These are phyloP conservation scores for Leccinum rimulosum DNA, from an alignment of 768 basidiomycete species.

Conservation along the genomic window DNA sequence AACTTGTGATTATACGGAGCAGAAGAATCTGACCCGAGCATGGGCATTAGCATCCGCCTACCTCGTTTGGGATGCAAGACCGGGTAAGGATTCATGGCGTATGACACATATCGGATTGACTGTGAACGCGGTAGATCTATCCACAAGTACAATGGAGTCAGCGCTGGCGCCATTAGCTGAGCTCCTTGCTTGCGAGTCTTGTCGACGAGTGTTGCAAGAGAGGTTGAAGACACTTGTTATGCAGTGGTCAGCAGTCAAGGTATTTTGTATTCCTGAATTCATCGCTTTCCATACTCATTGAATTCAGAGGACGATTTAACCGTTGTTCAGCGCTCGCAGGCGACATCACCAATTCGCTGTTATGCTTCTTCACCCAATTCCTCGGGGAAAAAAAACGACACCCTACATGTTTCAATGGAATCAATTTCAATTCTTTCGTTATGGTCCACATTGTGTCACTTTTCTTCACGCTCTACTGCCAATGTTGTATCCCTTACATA, in stretches of 20 bases:
- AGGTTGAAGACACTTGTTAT: conserved; percentile 65
- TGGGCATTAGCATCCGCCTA: conserved; percentile 84
- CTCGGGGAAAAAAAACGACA: background rate
- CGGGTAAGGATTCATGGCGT: conserved; percentile 47
- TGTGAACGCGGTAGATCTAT: conserved; percentile 52
- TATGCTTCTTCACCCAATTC: conserved; percentile 5
- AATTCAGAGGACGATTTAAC: conserved; percentile 55
- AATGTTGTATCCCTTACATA: background rate
- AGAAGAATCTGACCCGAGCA: conserved; percentile 75
- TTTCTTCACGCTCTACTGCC: background rate
- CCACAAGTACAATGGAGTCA: conserved; percentile 67
- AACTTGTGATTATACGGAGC: conserved; percentile 67
- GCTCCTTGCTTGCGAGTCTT: conserved; percentile 68
- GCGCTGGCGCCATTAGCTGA: conserved; percentile 69
- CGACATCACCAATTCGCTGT: background rate
- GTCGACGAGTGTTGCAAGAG: conserved; percentile 57
- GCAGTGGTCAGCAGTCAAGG: conserved; percentile 82
- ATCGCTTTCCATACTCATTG: conserved; percentile 7
- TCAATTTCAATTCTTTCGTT: background rate
- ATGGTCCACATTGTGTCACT: background rate
- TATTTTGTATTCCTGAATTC: conserved; percentile 21
- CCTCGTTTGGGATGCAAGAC: conserved; percentile 80
- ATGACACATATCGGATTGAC: conserved; percentile 3
- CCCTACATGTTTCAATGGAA: background rate
- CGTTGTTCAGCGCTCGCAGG: background rate